Conservation (phyloP, 1,284 basidiomycete species). For the Cryptococcus sp. region DNA sequence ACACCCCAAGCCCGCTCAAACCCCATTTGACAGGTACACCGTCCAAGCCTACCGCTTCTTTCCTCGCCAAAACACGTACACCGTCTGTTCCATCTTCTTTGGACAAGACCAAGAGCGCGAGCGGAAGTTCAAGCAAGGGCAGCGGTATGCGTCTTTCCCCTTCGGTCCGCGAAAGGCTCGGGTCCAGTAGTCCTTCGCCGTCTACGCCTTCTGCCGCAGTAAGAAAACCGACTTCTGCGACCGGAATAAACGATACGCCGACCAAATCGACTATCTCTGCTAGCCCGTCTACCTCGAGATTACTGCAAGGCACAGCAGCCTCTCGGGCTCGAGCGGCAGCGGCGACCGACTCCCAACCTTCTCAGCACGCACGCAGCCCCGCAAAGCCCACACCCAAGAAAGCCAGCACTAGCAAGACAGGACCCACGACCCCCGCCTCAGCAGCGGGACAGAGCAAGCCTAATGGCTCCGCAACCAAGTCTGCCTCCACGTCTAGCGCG, state of each 20-base stretch:
- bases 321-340: slow-evolving; percentile 30
- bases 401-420: neutral
- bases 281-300: slow-evolving; percentile 20
- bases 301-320: slow-evolving; percentile 40
- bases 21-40: slow-evolving; percentile 41
- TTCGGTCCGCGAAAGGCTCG: neutral
- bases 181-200: slow-evolving; percentile 8
- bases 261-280: slow-evolving; percentile 1
- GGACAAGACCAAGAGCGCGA: neutral
- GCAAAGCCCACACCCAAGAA: neutral
- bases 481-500: neutral
- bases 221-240: neutral
- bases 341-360: too few species aligned
- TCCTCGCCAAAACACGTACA: slow-evolving; percentile 31
- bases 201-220: neutral
- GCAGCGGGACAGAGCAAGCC: neutral
- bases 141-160: neutral
- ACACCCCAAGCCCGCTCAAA: slow-evolving; percentile 25
- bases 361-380: neutral
- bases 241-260: neutral
- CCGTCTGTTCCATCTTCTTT: slow-evolving; percentile 2
- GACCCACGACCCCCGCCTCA: neutral
- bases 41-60: slow-evolving; percentile 38
- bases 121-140: slow-evolving; percentile 1
- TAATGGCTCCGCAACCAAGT: neutral